These are phyloP conservation scores for Leptomonas pyrrhocoris DNA, from an alignment of 208 protist species.

Conservation along the genomic window DNA sequence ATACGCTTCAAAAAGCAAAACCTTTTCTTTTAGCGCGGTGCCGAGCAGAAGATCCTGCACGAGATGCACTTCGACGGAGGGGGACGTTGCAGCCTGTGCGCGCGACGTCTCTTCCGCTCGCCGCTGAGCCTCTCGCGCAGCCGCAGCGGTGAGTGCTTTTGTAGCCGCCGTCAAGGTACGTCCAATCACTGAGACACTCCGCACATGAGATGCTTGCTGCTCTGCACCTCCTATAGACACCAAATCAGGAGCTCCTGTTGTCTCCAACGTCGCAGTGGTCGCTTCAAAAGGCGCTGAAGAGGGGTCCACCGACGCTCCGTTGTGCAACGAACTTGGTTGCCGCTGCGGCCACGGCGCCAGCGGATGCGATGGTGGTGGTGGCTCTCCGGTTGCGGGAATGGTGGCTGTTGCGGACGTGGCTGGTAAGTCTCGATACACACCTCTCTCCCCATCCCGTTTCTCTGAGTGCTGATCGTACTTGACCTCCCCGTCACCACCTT, in stretches of 20 bases:
- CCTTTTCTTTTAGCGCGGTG: conserved; percentile 4
- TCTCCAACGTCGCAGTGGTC: too few relatives aligned
- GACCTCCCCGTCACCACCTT: too few relatives aligned
- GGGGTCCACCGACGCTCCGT: neutral
- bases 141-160: conserved; percentile 4
- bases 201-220: neutral
- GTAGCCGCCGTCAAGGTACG: conserved; percentile 14
- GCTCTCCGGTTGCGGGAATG: too few relatives aligned
- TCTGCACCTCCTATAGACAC: neutral
- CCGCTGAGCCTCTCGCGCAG: conserved; percentile 7
- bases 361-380: too few relatives aligned
- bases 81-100: neutral
- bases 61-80: neutral
- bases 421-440: too few relatives aligned
- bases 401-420: too few relatives aligned
- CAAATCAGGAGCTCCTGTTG: neutral
- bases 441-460: too few relatives aligned
- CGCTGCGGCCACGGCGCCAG: too few relatives aligned
- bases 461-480: too few relatives aligned
- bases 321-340: neutral
- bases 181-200: neutral
- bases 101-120: conserved; percentile 3
- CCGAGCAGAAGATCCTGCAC: neutral
- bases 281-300: too few relatives aligned
- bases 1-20: conserved; percentile 11